Percentiles rank a stretch among this genome's conserved stretches.
These are phyloP conservation scores for Plasmodium adleri DNA, from an alignment of 169 alveolate species.

Conservation along the genomic window DNA sequence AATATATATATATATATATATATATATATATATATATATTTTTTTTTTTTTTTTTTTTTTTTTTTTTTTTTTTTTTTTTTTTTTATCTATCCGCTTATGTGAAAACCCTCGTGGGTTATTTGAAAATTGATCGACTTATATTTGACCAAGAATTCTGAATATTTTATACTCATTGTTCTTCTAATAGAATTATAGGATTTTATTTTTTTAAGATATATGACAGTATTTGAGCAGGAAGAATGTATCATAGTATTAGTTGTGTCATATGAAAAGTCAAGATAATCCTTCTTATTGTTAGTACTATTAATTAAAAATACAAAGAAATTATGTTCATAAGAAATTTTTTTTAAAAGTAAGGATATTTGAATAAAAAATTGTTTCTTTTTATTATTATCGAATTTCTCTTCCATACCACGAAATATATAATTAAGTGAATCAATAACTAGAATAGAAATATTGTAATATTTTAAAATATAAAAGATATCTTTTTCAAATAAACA, in stretches of 20 bases:
- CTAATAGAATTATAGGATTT: conserved; percentile 13
- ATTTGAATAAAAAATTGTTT: conserved; percentile 11
- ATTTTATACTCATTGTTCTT: conserved; percentile 21
- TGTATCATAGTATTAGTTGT: conserved; percentile 16
- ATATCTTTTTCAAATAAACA: conserved; percentile 37
- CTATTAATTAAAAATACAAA: conserved; percentile 48
- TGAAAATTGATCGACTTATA: conserved; percentile 41
- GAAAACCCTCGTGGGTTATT: conserved; percentile 21
- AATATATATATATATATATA: not conserved
- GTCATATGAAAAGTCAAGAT: conserved; percentile 8
- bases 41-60: not conserved
- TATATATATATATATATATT: not conserved
- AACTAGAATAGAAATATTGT: conserved; percentile 44
- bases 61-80: no score
- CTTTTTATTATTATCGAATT: conserved; percentile 23
- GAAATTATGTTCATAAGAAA: conserved; percentile 39
- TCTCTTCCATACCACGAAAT: conserved; percentile 20
- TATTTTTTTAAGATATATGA: conserved; percentile 21
- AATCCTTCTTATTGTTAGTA: conserved; percentile 10
- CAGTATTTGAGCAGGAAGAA: conserved; percentile 36
- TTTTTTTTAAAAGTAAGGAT: conserved; percentile 34
- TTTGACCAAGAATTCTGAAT: conserved; percentile 35
- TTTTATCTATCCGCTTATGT: no score
- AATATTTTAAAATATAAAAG: conserved; percentile 21
- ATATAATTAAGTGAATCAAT: conserved; percentile 50